Evolutionary conservation across 129 eudicot genomes (phyloP), one percentile per base, ranked within the genome.

Genomic region (Lactuca sativa): DNA sequence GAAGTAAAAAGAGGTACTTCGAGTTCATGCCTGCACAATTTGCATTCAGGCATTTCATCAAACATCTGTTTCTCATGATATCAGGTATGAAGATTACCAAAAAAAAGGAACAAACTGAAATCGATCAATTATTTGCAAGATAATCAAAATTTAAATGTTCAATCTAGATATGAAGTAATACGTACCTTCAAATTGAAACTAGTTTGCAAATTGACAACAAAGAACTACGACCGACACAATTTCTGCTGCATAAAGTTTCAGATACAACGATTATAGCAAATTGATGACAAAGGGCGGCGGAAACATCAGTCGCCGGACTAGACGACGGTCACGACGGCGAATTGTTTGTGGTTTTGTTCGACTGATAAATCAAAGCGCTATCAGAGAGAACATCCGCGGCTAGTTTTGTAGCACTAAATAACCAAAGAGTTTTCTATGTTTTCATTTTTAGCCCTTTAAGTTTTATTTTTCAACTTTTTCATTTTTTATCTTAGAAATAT

Each of bases 171-270:
- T 18, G 43, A 54, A 37, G 34, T 31, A 54, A 56, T 41, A 41
- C 38, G 14, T 66, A 74, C 79, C 72, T 58, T 59, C 41, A 40
- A 74, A 43, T 64, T 64, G 21, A 56, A 74, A 64, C 51, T 55
- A 74, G 18, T 40, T 53, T 52, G 49, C 52, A 73, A 36, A 61
- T 62, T n/a, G 38, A 34, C 51, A 47, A 49, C n/a, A 6, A 12
- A 9, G 53, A 69, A 7, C 33, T 18, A 69, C 33, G 34, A 68
- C 18, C 51, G 51, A 51, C 62, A 15, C 21, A 63, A 38, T 54
- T 37, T 56, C 66, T 17, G 25, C 49, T 74, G 72, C 66, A 32
- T 54, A n/a, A 14, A 65, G 78, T 74, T 9, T 62, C 52, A 5
- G 7, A 12, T 61, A 62, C 6, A 30, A n/a, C n/a, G 67, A 62